Conservation (phyloP, 2,329 filamentous ascomycete species). For the Didymella pinodella region DNA sequence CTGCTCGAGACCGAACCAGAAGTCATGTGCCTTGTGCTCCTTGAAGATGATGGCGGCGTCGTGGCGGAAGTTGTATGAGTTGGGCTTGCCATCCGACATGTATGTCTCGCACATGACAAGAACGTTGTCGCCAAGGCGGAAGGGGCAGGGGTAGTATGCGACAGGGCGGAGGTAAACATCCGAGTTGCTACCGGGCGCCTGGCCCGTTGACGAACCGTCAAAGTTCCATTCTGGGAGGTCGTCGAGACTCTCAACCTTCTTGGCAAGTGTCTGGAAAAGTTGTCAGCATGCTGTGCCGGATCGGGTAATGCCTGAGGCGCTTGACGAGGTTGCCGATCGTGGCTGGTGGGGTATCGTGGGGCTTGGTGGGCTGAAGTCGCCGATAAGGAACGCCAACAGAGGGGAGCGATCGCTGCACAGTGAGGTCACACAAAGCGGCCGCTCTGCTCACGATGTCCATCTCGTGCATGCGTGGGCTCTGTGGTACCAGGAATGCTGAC, state of each 20-base stretch:
- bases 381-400: slow-evolving; percentile 42
- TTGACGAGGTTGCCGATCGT: slow-evolving; percentile 20
- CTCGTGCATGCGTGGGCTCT: slow-evolving; percentile 13
- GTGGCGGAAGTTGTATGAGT: slow-evolving; percentile 98
- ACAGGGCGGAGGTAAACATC: slow-evolving; percentile 95
- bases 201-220: slow-evolving; percentile 88
- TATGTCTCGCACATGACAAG: slow-evolving; percentile 94
- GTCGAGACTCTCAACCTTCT: slow-evolving; percentile 64
- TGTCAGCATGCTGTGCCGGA: slow-evolving; percentile 31
- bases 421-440: slow-evolving; percentile 33
- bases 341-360: slow-evolving; percentile 41
- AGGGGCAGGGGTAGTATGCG: slow-evolving; percentile 89
- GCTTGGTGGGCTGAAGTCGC: slow-evolving; percentile 39
- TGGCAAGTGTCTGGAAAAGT: slow-evolving; percentile 65
- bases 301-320: slow-evolving; percentile 12
- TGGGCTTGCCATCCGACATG: slow-evolving; percentile 91
- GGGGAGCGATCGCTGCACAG: slow-evolving; percentile 27
- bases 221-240: slow-evolving; percentile 83
- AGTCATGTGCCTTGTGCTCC: slow-evolving; percentile 78
- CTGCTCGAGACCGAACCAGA: slow-evolving; percentile 98
- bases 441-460: slow-evolving; percentile 20
- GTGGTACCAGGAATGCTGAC: slow-evolving; percentile 11
- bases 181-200: slow-evolving; percentile 94
- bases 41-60: slow-evolving; percentile 91
- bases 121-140: slow-evolving; percentile 89